Base-by-base conservation (phyloP, 2,329 filamentous ascomycete genomes). In the Hortaea sp. region DNA sequence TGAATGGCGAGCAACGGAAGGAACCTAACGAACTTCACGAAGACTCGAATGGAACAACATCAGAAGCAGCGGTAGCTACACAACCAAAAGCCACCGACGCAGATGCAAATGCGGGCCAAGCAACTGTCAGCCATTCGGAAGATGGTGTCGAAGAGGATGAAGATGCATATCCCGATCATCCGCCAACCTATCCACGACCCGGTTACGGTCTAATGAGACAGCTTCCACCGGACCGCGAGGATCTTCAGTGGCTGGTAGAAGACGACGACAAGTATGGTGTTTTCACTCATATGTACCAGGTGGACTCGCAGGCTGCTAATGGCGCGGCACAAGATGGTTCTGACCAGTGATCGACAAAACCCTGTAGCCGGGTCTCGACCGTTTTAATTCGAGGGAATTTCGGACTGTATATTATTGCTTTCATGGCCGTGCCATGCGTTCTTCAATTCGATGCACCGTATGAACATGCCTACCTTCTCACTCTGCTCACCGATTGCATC, bases 171-270 rank as follows among this genome's bases (percentile, higher is more conserved):
- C 27, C 41, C 45, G 69, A 72, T 48, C 71, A 72, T 27, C 71
- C 72, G 5, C 73, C 77, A 29, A 71, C 80, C 39, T 84, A 84
- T 53, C 80, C 80, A 0, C 75, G 74, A 51, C 69, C 80, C 5
- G 81, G 81, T 1, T 73, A 80, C 45, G 81, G 81, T 1, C 66
- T 84, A 5, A 69, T 68, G 52, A 58, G 54, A 6, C 73, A 70
- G 27, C 58, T 83, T 13, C 70, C 74, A 5, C 71, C 73, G 1
- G 76, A 82, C 52, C 70, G 69, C 12, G 73, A 78, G 28, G 79
- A 84, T 57, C 54, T 81, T 35, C 70, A 78, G 47, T 81, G 80
- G 67, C 61, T 84, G 27, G 73, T 79, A 6, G 81, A 84, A 53
- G 76, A 79, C 42, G 72, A 75, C 37, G 57, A 65, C 27, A 51